Conservation (phyloP, 1,284 basidiomycete species). For the Microstroma glucosiphilum region DNA sequence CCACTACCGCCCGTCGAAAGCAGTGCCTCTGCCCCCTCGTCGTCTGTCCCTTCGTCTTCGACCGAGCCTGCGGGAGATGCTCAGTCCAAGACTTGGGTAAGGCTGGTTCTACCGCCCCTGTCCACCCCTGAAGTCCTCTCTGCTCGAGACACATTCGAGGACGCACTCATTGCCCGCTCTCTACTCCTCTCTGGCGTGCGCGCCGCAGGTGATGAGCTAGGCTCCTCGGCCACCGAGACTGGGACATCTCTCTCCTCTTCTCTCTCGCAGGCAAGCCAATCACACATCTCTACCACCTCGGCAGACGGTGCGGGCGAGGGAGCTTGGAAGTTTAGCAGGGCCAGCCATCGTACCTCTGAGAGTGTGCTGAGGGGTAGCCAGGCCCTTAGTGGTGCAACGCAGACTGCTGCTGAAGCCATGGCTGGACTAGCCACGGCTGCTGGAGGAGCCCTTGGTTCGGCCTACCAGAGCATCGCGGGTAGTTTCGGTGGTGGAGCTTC, state of each 20-base stretch:
- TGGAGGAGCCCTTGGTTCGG: background rate
- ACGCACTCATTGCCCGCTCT: conserved; percentile 10
- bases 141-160: conserved; percentile 9
- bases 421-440: background rate
- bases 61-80: background rate
- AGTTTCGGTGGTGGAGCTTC: background rate
- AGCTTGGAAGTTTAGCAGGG: background rate
- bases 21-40: background rate
- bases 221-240: conserved; percentile 3
- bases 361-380: background rate
- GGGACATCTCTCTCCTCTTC: background rate
- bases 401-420: background rate
- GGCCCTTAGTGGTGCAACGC: background rate
- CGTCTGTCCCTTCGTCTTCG: too few species aligned
- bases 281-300: background rate
- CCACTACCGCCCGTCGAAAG: background rate
- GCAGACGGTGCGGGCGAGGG: background rate
- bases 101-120: background rate
- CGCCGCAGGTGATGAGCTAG: conserved; percentile 15
- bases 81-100: background rate
- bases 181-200: conserved; percentile 12
- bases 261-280: too few species aligned
- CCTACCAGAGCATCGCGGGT: background rate
- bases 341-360: background rate
- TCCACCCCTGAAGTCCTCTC: background rate